Evolutionary conservation across 2,329 filamentous ascomycete genomes (phyloP).

Genomic region (Colletotrichum falcatum): DNA sequence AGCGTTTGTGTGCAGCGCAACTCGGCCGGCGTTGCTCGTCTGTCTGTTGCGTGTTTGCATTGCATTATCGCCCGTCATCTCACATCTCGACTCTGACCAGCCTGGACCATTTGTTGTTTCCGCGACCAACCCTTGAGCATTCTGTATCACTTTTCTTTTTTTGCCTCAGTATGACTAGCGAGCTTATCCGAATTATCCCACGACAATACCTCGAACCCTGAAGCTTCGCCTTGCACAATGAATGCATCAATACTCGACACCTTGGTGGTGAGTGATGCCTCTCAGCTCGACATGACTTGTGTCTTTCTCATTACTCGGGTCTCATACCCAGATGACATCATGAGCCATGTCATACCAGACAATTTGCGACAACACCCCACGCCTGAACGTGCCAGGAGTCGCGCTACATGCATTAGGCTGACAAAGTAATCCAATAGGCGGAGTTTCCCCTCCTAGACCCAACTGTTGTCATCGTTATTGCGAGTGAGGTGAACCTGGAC

Average conservation of each 20-base stretch:
- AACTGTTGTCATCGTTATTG: conserved; percentile 80
- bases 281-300: neutral
- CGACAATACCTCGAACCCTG: conserved; percentile 38
- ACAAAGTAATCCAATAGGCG: conserved; percentile 3
- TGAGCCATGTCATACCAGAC: neutral
- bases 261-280: conserved; percentile 32
- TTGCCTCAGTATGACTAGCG: conserved; percentile 30
- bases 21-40: neutral
- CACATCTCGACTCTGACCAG: neutral
- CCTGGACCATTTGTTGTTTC: neutral
- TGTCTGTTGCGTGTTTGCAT: neutral
- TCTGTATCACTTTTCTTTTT: neutral
- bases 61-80: neutral
- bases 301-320: neutral
- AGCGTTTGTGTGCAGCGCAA: neutral
- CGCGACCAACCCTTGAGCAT: neutral
- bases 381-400: neutral
- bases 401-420: neutral
- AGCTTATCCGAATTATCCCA: conserved; percentile 23
- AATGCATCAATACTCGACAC: conserved; percentile 32
- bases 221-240: conserved; percentile 19
- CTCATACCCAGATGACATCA: neutral
- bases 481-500: conserved; percentile 77
- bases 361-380: neutral
- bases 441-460: conserved; percentile 75